Percentiles rank a stretch among this genome's conserved stretches.
Evolutionary conservation across 768 basidiomycete genomes (phyloP).

Genomic region (Tephrocybe sp.): DNA sequence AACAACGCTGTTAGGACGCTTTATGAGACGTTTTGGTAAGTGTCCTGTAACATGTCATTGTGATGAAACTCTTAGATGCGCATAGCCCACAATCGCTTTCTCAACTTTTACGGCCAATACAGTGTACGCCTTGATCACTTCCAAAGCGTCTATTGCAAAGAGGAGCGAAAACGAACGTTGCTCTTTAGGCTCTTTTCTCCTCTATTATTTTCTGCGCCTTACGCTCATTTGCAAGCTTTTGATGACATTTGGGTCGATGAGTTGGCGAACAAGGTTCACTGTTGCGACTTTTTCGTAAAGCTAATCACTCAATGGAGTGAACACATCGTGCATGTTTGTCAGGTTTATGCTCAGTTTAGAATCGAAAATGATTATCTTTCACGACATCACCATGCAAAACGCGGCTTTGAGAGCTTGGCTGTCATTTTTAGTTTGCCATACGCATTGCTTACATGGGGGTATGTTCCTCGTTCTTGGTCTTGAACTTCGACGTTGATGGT

Average conservation of each 20-base stretch:
- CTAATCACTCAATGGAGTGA: background rate
- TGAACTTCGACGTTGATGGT: background rate
- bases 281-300: background rate
- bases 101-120: conserved; percentile 7
- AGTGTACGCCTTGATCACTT: background rate
- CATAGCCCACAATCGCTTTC: background rate
- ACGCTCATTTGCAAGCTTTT: conserved; percentile 1
- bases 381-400: background rate
- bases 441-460: conserved; percentile 6
- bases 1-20: conserved; percentile 1
- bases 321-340: conserved; percentile 1
- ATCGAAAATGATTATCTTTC: background rate
- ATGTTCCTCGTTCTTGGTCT: background rate
- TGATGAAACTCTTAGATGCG: background rate
- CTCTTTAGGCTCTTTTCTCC: background rate
- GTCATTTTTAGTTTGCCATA: conserved; percentile 1
- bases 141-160: background rate
- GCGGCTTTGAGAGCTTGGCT: conserved; percentile 2
- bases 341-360: background rate
- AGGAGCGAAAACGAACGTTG: background rate
- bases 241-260: background rate
- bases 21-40: background rate
- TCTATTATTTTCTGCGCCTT: background rate
- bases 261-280: background rate
- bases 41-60: background rate